Evolutionary conservation across 768 basidiomycete genomes (phyloP), one percentile per base, ranked within the genome.

Genomic region (Mycena metata): DNA sequence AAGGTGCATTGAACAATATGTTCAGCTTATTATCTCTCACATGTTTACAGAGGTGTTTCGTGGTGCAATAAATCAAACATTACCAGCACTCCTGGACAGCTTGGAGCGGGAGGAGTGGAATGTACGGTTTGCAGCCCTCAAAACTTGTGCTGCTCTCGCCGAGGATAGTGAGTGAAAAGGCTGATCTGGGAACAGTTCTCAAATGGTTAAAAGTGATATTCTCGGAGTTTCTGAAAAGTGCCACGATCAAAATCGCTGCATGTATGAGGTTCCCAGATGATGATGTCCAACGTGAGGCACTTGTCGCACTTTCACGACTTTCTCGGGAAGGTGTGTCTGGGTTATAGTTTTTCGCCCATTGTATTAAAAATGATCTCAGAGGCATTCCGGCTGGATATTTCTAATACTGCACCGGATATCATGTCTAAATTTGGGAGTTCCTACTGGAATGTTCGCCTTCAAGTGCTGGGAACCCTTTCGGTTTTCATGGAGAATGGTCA

Each of bases 401-500:
- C 26, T 36, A 36, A 61, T 12, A 47, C 49, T n/a, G 60, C 39
- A 0, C 60, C 60, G 2, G 9, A 42, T 30, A 42, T 61, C 16
- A 24, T 61, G 15, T 26, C 49, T 15, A 3, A 41, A 16, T 45
- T 52, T 9, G 26, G 35, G 26, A 26, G 11, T 19, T 2, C 41
- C 9, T 6, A 12, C 11, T 63, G 50, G 51, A 9, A 5, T 3
- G 35, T 33, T 12, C 51, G 51, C 12, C 23, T 54, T 15, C 26
- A 46, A 5, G 51, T 42, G 21, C 35, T 63, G 5, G 13, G 21
- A 21, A 52, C 39, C 24, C n/a, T 63, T 13, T 23, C 23, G 19
- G 45, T 43, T 42, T 63, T 63, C 3, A 39, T 51, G 12, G 42
- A 63, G 45, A 63, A 63, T 54, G 51, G 61, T 62, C 43, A 43